Conservation (phyloP, 345 rosid genomes). For the Rhodamnia rubescens region DNA sequence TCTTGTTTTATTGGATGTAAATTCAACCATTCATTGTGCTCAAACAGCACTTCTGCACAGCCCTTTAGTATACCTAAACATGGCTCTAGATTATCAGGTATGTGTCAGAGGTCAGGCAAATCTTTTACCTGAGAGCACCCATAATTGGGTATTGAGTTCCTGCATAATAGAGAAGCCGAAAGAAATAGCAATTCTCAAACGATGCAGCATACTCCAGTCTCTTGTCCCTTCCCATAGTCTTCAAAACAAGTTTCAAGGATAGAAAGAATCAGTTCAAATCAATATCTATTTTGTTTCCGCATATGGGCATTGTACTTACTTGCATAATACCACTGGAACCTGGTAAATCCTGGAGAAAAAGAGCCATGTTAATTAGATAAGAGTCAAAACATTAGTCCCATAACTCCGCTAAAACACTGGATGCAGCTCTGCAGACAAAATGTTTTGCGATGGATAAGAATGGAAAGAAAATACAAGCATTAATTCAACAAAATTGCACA, state of each 20-base stretch:
- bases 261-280: background rate
- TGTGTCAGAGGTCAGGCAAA: background rate
- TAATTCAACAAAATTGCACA: background rate
- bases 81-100: background rate
- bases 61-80: too few relatives aligned
- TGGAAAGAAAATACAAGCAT: background rate
- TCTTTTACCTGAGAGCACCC: conserved; percentile 78
- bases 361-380: background rate
- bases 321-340: conserved; percentile 94
- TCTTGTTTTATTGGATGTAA: background rate
- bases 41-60: background rate
- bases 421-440: background rate
- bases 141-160: conserved; percentile 96
- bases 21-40: background rate
- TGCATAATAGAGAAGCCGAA: conserved; percentile 82
- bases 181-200: conserved; percentile 70
- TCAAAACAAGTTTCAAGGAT: background rate
- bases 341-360: conserved; percentile 64
- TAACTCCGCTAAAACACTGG: background rate
- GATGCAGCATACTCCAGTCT: conserved; percentile 87
- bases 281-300: background rate
- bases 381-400: background rate
- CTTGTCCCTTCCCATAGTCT: conserved; percentile 93
- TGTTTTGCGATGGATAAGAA: background rate
- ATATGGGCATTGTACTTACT: conserved; percentile 33